A percentile compares a stretch with the other conserved stretches of the same genome.
Evolutionary conservation across 257 asterid species (phyloP).

Genomic region (Fraxinus americana): DNA sequence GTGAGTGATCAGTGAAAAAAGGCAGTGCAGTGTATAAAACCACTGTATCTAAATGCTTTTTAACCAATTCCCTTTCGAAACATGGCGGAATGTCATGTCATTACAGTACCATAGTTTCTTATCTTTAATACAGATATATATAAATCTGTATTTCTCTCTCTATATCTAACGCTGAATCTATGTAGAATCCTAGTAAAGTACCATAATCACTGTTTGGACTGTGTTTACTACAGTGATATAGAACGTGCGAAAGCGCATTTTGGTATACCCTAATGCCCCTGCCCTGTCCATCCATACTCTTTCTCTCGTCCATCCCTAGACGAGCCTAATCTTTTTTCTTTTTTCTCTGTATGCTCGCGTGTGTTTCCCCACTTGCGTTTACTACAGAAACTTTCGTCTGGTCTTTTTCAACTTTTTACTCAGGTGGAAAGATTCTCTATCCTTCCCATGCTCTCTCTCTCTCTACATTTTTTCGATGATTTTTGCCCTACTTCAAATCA

Average conservation of each 20-base stretch:
- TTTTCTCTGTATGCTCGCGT: conserved; percentile 4
- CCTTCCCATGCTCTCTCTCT: background rate
- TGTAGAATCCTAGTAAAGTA: background rate
- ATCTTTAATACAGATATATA: too few relatives aligned
- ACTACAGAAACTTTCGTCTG: conserved; percentile 1
- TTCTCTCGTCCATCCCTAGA: conserved; percentile 22
- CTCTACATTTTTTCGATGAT: background rate
- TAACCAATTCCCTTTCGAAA: conserved; percentile 35
- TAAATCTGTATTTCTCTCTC: background rate
- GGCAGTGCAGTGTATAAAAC: background rate
- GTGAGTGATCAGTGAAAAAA: background rate
- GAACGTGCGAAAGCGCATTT: conserved; percentile 6
- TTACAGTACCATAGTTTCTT: background rate
- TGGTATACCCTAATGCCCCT: background rate
- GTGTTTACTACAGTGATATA: background rate
- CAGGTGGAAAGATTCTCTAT: background rate
- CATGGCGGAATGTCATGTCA: conserved; percentile 24
- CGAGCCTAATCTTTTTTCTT: conserved; percentile 9
- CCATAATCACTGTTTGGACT: background rate
- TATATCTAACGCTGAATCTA: background rate
- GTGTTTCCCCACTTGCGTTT: conserved; percentile 9
- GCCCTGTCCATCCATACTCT: background rate
- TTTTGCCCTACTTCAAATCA: background rate
- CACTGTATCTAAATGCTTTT: background rate
- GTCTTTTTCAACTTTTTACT: conserved; percentile 1